These are phyloP conservation scores for Castanopsis chinensis DNA, from an alignment of 306 rosid species.

Conservation along the genomic window DNA sequence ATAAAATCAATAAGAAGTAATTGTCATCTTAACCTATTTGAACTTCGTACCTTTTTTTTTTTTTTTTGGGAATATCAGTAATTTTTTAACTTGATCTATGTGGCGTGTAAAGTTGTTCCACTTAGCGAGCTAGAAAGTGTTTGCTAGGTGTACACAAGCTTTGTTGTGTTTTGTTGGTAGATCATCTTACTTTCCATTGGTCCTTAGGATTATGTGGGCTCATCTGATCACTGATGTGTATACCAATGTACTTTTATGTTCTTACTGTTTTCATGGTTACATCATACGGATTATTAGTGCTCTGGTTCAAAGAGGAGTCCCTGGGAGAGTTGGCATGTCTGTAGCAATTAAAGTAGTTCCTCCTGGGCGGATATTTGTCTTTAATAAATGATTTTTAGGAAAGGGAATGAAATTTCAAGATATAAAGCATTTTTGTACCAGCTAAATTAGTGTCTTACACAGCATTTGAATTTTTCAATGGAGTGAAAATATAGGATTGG, in stretches of 20 bases:
- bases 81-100: not conserved
- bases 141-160: not conserved
- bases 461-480: not conserved
- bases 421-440: not conserved
- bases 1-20: constrained; percentile 77
- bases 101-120: not conserved
- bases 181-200: not conserved
- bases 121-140: not conserved
- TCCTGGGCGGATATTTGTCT: not conserved
- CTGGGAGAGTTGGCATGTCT: no score
- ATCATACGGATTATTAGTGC: no score
- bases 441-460: not conserved
- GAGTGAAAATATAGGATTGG: not conserved
- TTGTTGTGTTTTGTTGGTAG: not conserved
- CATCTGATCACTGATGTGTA: not conserved
- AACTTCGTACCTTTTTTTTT: no score
- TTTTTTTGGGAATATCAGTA: not conserved
- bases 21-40: not conserved
- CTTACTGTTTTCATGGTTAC: not conserved
- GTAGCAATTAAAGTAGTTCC: not conserved
- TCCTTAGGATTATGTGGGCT: not conserved
- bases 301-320: no score
- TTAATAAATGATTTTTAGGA: not conserved
- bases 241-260: not conserved
- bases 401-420: not conserved